phyloP scores from a whole-genome alignment of 176 grass and related monocot genomes.

The Cymbopogon citratus region DNA sequence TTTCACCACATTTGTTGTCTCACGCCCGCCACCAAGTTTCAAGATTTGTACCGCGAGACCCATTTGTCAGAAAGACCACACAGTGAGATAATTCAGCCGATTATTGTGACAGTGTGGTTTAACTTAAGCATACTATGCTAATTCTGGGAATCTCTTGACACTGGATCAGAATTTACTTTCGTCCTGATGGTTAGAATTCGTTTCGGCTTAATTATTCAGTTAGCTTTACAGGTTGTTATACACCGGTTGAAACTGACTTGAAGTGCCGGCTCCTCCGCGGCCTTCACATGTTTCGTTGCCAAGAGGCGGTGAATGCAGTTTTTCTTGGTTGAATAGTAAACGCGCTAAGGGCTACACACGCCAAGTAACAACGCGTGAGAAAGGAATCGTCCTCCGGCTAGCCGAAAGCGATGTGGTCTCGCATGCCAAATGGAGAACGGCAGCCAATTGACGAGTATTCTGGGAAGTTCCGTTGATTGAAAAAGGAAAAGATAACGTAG shows the following conservation, averaged over 20 bases:
- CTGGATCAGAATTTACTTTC: neutral
- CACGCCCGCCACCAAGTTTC: conserved; percentile 13
- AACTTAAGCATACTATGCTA: conserved; percentile 17
- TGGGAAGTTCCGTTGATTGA: conserved; percentile 9
- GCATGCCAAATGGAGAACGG: conserved; percentile 25
- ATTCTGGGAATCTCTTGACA: conserved; percentile 7
- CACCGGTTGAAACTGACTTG: neutral
- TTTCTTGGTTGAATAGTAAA: neutral
- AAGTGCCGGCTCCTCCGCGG: neutral
- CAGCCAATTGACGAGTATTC: neutral
- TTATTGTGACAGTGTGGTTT: conserved; percentile 13
- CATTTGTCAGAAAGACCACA: conserved; percentile 25
- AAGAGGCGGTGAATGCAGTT: neutral
- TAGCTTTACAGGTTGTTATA: neutral
- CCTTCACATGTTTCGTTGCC: neutral
- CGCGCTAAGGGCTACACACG: neutral
- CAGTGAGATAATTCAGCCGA: neutral
- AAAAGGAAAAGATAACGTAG: neutral
- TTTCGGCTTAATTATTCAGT: neutral
- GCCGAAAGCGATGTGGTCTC: neutral
- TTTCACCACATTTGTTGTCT: conserved; percentile 38
- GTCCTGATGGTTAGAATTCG: neutral
- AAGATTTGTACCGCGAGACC: conserved; percentile 26
- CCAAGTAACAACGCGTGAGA: neutral
- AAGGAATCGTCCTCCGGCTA: neutral